Conservation (phyloP, 768 basidiomycete genomes). For the Phallus indusiatus region DNA sequence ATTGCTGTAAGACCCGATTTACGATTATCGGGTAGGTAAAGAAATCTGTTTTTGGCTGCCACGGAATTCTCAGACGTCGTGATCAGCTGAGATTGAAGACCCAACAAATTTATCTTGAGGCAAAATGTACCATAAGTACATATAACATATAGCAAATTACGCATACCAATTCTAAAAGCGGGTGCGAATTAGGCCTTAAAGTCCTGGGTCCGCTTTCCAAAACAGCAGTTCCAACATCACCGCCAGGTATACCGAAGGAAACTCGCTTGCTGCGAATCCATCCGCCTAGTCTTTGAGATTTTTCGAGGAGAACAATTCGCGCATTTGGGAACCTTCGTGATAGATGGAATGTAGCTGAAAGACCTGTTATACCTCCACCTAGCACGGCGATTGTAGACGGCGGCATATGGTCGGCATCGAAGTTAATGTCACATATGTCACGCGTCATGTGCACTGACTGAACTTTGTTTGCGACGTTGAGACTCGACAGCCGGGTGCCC, state of each 20-base stretch:
- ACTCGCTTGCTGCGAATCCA: slow-evolving; percentile 68
- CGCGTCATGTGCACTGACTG: neutral
- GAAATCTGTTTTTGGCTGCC: slow-evolving; percentile 68
- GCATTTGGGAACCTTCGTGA: slow-evolving; percentile 51
- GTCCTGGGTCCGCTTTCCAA: slow-evolving; percentile 87
- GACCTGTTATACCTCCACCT: slow-evolving; percentile 75
- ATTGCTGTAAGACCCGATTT: slow-evolving; percentile 40
- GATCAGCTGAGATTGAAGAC: slow-evolving; percentile 48
- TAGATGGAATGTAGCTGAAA: slow-evolving; percentile 74
- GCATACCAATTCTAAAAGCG: slow-evolving; percentile 74
- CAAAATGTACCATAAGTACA: slow-evolving; percentile 7
- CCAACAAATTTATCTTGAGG: slow-evolving; percentile 65
- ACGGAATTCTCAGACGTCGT: slow-evolving; percentile 58
- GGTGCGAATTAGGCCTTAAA: slow-evolving; percentile 63
- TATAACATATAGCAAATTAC: slow-evolving; percentile 1
- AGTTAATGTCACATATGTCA: no score
- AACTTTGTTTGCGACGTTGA: neutral
- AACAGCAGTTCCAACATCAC: slow-evolving; percentile 32
- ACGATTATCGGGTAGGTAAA: slow-evolving; percentile 41
- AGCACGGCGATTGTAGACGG: slow-evolving; percentile 49
- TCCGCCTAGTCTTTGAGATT: slow-evolving; percentile 60
- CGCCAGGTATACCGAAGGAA: slow-evolving; percentile 23
- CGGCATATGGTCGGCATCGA: neutral
- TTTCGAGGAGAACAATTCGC: slow-evolving; percentile 63
- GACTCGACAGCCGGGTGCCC: neutral